Evolutionary conservation across 2,329 filamentous ascomycete genomes (phyloP), one percentile per base, ranked within the genome.

Genomic region (Phyllosticta citrichinensis): DNA sequence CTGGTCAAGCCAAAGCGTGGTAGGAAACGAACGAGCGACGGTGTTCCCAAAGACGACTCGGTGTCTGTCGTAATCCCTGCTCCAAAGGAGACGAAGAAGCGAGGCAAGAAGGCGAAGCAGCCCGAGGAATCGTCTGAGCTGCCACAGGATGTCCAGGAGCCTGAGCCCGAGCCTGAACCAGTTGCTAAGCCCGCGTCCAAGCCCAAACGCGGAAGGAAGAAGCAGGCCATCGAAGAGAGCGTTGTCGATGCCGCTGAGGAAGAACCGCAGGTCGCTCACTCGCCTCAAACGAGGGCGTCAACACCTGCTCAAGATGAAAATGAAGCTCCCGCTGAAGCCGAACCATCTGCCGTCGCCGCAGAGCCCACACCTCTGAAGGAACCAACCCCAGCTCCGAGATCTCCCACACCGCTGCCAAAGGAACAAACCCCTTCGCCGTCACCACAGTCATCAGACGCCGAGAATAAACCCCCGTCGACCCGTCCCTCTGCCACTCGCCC

Each of bases 371-470:
- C 40, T 11, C n/a, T 14, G 2, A 52, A 24, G 4, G 51, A 58
- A 25, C 50, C 50, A 22, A 54, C 20, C 11, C 55, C 55, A 9
- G 47, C 57, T 2, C 51, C n/a, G 5, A 17, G 25, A 12, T 47
- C 40, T n/a, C 53, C 58, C 22, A 56, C 40, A 25, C 57, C 60
- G 25, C 61, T 55, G 17, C 57, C 58, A 2, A 52, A 61, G 17
- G 58, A 62, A 27, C 60, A 53, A 12, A 82, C 83, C 0, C 86
- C 85, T 0, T 88, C 87, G 0, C 81, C 82, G 19, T 88, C 88
- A 1, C 86, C 86, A 0, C 88, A 90, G 66, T 87, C 88, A 1
- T 92, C 89, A 0, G 87, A 94, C 69, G 87, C 87, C 0, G 89
- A 94, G 71, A 93, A 93, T 66, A 85, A 83, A 55, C 88, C 88